A percentile compares a stretch with the other conserved stretches of the same genome.
Conservation (phyloP, 2,329 filamentous ascomycete species). For the Cladosporium halotolerans region DNA sequence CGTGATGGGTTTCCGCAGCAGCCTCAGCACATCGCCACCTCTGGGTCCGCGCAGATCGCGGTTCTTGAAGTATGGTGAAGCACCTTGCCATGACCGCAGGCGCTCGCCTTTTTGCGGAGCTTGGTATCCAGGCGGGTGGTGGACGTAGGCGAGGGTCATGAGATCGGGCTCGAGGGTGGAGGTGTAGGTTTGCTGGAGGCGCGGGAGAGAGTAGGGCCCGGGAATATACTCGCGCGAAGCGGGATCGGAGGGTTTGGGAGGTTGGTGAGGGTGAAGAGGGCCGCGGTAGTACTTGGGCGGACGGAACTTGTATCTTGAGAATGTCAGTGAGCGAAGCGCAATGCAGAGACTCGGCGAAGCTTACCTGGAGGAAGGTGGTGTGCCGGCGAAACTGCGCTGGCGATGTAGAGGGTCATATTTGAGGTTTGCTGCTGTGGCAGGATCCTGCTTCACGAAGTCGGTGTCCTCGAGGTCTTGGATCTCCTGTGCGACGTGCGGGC, state of each 20-base stretch:
- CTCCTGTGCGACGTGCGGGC: conserved; percentile 5
- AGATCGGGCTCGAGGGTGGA: conserved; percentile 81
- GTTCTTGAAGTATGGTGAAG: conserved; percentile 91
- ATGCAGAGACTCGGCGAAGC: background rate
- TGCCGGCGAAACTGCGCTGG: conserved; percentile 36
- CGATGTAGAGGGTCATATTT: conserved; percentile 29
- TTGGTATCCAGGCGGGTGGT: conserved; percentile 71
- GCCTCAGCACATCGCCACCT: conserved; percentile 64
- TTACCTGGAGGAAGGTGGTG: conserved; percentile 50
- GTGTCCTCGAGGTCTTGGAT: conserved; percentile 41
- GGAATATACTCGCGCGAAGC: conserved; percentile 82
- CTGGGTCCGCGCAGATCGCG: conserved; percentile 77
- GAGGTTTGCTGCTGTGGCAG: conserved; percentile 1
- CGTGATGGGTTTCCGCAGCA: conserved; percentile 60
- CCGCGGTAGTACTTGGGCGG: conserved; percentile 93
- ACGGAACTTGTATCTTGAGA: conserved; percentile 74
- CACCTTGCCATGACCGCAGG: conserved; percentile 79
- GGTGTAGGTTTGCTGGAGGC: conserved; percentile 84
- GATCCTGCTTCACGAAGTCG: conserved; percentile 36
- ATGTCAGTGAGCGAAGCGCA: conserved; percentile 12
- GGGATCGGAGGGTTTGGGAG: conserved; percentile 78
- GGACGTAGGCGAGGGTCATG: conserved; percentile 80
- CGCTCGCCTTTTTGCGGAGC: conserved; percentile 54
- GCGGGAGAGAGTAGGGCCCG: conserved; percentile 82
- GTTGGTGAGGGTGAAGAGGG: conserved; percentile 86